Evolutionary conservation across 208 protist species (phyloP).

Genomic region (Leishmania tropica): DNA sequence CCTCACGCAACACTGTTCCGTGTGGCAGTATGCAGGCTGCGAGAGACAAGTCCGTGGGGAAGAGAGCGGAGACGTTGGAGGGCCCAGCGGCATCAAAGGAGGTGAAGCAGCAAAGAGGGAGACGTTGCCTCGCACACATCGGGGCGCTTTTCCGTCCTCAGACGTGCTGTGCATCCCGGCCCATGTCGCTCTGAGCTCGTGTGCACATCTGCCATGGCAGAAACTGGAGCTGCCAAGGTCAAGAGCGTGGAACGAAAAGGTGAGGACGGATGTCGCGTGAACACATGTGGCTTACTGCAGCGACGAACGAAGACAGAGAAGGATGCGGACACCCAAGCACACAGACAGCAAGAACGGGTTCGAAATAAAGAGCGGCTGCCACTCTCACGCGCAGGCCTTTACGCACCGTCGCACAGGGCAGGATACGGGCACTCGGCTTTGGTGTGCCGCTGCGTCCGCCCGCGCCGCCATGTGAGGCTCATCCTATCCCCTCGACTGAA

Average conservation of each 20-base stretch:
- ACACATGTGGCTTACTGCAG: neutral
- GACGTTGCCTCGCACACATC: neutral
- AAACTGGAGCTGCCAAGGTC: neutral
- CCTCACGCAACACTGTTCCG: neutral
- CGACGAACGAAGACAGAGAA: too few species aligned
- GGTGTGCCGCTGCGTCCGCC: slow-evolving; percentile 37
- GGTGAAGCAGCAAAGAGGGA: neutral
- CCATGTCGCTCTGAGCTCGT: neutral
- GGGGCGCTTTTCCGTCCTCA: neutral
- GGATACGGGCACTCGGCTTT: slow-evolving; percentile 53
- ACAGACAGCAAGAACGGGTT: too few species aligned
- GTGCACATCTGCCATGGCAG: too few species aligned
- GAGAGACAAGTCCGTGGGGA: too few species aligned
- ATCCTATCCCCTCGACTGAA: slow-evolving; percentile 49
- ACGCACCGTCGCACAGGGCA: slow-evolving; percentile 63
- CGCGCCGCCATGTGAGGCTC: slow-evolving; percentile 79
- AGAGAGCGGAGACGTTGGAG: neutral
- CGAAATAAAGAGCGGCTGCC: neutral
- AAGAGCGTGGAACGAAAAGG: neutral
- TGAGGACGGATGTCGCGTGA: neutral
- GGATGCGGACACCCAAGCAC: too few species aligned
- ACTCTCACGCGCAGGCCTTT: neutral
- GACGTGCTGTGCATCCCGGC: neutral
- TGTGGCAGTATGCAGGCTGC: neutral
- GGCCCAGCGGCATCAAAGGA: too few species aligned